These are phyloP conservation scores for Xylariaceae sp. DNA, from an alignment of 2,329 filamentous ascomycete species.

Conservation along the genomic window DNA sequence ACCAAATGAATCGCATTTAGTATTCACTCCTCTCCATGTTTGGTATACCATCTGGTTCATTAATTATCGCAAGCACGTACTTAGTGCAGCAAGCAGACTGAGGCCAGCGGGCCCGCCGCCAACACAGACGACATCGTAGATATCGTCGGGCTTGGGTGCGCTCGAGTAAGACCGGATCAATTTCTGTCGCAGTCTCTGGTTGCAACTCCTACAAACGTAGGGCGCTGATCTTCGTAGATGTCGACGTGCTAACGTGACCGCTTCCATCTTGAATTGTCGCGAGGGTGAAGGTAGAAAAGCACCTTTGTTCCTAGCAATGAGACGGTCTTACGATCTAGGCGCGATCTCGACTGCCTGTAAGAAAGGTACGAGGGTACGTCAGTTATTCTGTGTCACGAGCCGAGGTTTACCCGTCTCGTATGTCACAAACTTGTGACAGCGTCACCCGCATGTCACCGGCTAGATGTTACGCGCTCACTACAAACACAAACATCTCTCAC, in stretches of 20 bases:
- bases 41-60: neutral
- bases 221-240: conserved; percentile 22
- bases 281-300: neutral
- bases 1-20: conserved; percentile 6
- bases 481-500: neutral
- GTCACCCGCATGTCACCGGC: too few relatives aligned
- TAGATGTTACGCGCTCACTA: neutral
- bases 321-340: neutral
- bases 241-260: conserved; percentile 19
- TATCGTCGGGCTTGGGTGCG: conserved; percentile 58
- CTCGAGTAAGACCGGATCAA: conserved; percentile 40
- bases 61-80: conserved; percentile 41
- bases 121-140: conserved; percentile 91
- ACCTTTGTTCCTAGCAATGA: neutral
- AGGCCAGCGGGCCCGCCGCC: conserved; percentile 86
- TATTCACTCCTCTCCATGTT: neutral
- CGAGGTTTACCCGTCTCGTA: neutral
- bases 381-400: neutral
- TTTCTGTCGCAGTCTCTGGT: conserved; percentile 35
- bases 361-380: too few relatives aligned
- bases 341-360: neutral
- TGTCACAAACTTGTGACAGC: neutral
- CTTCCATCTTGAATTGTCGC: conserved; percentile 24
- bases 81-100: conserved; percentile 70
- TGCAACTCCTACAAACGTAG: conserved; percentile 44